Evolutionary conservation across 108 stramenopile genomes (phyloP), one percentile per base, ranked within the genome.

Genomic region (Stephanodiscus minutulus): DNA sequence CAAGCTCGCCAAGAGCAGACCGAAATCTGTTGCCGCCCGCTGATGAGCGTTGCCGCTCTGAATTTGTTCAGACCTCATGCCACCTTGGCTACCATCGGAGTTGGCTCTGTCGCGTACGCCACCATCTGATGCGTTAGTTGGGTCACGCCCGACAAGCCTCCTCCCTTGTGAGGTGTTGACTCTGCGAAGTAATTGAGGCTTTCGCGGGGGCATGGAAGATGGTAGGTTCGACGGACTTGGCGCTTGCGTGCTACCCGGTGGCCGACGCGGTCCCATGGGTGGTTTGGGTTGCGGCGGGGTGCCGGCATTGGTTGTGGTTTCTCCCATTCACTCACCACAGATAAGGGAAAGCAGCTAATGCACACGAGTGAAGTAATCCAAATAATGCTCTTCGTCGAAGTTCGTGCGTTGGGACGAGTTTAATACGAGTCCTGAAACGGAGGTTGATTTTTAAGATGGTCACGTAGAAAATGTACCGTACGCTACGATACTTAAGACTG

Each of bases 1-100:
- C 53, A 79, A 72, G 63, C 71, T 72, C n/a, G 70, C 71, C 61
- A 66, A 47, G 41, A 79, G 53, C 22, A 79, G 43, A 7, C 47
- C 35, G 17, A 53, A 54, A 55, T 72, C 70, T 6, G n/a, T 66
- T 44, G 43, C 13, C 43, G 15, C 43, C 43, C 15, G 43, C 43
- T 12, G 13, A 13, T 13, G 43, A 44, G 43, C 43, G 43, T 15
- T 15, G 43, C 3, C 43, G 43, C 43, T 13, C 15, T 15, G 43
- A 44, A 44, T 44, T 44, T 44, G 43, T 13, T 44, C 43, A 44
- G 12, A 44, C 43, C 43, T 17, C 12, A 44, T 44, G 43, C 43
- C 43, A 44, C 12, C 15, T 15, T 15, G 43, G 43, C 43, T 44
- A 2, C 43, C 43, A 15, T 44, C 43, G 43, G 43, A 44, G 43